A percentile compares a stretch with the other conserved stretches of the same genome.
Evolutionary conservation across 75 land plant genomes (phyloP).

Genomic region (Adiantum capillusveneris): DNA sequence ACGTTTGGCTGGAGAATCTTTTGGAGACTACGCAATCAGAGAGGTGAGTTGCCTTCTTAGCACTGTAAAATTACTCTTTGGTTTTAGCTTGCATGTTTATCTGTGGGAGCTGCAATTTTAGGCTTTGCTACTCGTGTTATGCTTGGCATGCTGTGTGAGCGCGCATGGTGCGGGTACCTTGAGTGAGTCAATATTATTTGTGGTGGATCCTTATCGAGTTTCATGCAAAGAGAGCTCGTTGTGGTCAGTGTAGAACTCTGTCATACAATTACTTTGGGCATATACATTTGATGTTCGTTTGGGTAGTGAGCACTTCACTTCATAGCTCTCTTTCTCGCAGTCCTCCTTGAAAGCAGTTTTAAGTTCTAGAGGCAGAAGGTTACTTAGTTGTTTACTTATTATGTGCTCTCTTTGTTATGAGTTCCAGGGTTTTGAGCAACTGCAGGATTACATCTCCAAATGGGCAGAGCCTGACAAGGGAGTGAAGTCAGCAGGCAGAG

Average conservation of each 20-base stretch:
- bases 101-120: background rate
- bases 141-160: background rate
- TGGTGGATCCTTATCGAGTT: too few relatives aligned
- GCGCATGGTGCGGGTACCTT: too few relatives aligned
- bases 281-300: too few relatives aligned
- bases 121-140: background rate
- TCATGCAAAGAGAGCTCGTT: too few relatives aligned
- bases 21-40: constrained; percentile 73
- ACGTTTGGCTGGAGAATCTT: constrained; percentile 59
- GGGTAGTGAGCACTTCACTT: too few relatives aligned
- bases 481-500: constrained; percentile 22
- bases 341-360: background rate
- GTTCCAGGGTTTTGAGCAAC: background rate
- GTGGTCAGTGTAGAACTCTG: too few relatives aligned
- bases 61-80: too few relatives aligned
- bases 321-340: background rate
- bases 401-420: background rate
- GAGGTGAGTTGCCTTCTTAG: too few relatives aligned
- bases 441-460: constrained; percentile 28
- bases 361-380: too few relatives aligned
- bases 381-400: too few relatives aligned
- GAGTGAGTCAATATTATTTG: too few relatives aligned
- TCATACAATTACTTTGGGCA: too few relatives aligned
- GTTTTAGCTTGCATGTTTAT: background rate
- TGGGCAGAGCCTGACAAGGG: constrained; percentile 51